Conservation (phyloP, 1,139 yeast species). For the Blastobotrys raffinosifermentans region DNA sequence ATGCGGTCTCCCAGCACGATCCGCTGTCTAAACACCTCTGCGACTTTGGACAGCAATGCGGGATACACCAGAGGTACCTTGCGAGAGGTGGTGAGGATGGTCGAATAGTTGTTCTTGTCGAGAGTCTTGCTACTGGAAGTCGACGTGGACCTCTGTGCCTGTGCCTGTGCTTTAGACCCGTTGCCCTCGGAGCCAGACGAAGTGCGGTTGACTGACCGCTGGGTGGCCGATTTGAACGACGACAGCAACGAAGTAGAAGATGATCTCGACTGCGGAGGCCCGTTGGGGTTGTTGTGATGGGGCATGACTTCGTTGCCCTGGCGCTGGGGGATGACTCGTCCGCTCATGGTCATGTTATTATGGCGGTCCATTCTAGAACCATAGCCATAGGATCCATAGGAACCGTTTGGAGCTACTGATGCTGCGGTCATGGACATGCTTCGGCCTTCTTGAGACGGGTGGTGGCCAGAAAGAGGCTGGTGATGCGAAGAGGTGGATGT, state of each 20-base stretch:
- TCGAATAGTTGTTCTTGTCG: slow-evolving; percentile 25
- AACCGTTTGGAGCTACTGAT: slow-evolving; percentile 3
- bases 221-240: slow-evolving; percentile 2
- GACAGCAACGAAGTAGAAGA: slow-evolving; percentile 12
- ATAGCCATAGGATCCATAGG: slow-evolving; percentile 7
- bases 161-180: slow-evolving; percentile 2
- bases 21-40: slow-evolving; percentile 66
- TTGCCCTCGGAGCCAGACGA: background rate
- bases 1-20: slow-evolving; percentile 71
- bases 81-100: slow-evolving; percentile 41
- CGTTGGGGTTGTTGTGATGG: too few species aligned
- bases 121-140: slow-evolving; percentile 18
- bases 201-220: background rate
- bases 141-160: slow-evolving; percentile 20
- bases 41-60: slow-evolving; percentile 81
- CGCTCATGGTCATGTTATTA: slow-evolving; percentile 26
- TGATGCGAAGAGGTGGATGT: too few species aligned
- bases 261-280: slow-evolving; percentile 5
- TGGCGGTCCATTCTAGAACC: slow-evolving; percentile 18
- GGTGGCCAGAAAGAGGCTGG: too few species aligned
- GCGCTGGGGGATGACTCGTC: slow-evolving; percentile 29
- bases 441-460: too few species aligned
- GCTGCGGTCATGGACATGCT: slow-evolving; percentile 24
- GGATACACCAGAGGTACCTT: slow-evolving; percentile 74
- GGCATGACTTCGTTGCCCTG: slow-evolving; percentile 17